Conservation (phyloP, 1,284 basidiomycete species). For the Neotropicomus parvogracilis region DNA sequence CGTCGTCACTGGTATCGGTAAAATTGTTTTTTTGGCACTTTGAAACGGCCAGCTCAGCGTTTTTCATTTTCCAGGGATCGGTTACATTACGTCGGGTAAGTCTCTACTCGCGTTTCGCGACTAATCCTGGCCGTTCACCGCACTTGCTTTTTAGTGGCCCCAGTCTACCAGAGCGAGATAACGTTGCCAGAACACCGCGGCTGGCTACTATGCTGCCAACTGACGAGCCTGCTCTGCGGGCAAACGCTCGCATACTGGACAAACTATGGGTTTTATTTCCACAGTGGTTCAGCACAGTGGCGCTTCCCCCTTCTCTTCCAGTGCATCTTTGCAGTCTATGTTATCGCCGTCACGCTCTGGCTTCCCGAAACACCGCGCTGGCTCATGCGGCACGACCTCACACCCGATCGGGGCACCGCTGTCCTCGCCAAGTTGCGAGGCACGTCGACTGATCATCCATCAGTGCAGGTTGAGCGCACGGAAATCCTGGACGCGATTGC, state of each 20-base stretch:
- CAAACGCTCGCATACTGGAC: no score
- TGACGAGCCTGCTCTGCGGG: slow-evolving; percentile 12
- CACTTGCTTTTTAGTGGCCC: slow-evolving; percentile 5
- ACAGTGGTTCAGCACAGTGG: slow-evolving; percentile 13
- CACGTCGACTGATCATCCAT: slow-evolving; percentile 3
- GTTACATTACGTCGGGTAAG: background rate
- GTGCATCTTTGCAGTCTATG: slow-evolving; percentile 15
- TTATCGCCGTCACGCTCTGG: slow-evolving; percentile 13
- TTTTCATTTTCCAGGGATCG: background rate
- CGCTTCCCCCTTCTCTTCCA: slow-evolving; percentile 19
- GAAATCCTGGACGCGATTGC: no score
- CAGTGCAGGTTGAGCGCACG: slow-evolving; percentile 3
- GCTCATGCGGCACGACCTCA: slow-evolving; percentile 14
- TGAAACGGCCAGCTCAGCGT: background rate
- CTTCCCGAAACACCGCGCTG: slow-evolving; percentile 20
- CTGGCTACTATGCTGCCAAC: slow-evolving; percentile 17
- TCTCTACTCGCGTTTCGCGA: background rate
- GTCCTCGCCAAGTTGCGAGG: slow-evolving; percentile 17
- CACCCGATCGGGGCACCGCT: slow-evolving; percentile 9
- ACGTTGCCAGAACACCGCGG: slow-evolving; percentile 15
- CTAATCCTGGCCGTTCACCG: background rate
- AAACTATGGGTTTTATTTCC: slow-evolving; percentile 9
- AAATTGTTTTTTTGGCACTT: background rate
- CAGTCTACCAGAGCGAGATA: slow-evolving; percentile 19
- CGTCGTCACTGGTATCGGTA: background rate